phyloP scores from a whole-genome alignment of 352 stramenopile genomes.

The Phytophthora hibernalis region DNA sequence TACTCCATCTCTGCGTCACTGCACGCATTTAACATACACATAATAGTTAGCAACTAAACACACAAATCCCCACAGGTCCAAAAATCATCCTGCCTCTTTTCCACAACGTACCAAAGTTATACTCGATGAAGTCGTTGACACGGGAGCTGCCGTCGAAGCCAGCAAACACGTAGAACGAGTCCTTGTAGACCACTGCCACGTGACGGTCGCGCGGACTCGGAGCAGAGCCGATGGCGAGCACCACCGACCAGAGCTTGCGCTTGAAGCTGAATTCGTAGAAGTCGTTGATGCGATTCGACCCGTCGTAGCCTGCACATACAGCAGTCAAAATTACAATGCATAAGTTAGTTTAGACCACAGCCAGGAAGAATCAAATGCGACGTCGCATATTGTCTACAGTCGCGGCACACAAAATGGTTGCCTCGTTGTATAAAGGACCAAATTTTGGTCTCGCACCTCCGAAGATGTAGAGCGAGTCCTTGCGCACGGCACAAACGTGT shows the following conservation, averaged over 20 bases:
- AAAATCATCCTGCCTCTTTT: background rate
- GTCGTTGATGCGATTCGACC: constrained; percentile 93
- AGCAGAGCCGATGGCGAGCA: constrained; percentile 66
- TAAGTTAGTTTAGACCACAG: background rate
- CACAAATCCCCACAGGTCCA: background rate
- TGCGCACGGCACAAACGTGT: constrained; percentile 91
- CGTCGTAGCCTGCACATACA: constrained; percentile 85
- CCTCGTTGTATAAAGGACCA: background rate
- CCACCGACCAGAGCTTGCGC: constrained; percentile 77
- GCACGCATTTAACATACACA: background rate
- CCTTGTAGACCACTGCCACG: constrained; percentile 93
- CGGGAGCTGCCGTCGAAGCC: constrained; percentile 94
- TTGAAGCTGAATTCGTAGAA: constrained; percentile 95
- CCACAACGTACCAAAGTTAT: constrained; percentile 90
- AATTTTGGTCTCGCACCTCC: constrained; percentile 55
- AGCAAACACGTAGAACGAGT: constrained; percentile 95
- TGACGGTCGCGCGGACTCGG: constrained; percentile 95
- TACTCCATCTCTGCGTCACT: constrained; percentile 87
- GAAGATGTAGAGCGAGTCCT: constrained; percentile 95
- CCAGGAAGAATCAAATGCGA: background rate
- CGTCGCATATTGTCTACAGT: background rate
- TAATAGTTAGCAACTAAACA: constrained; percentile 11
- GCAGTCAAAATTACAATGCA: background rate
- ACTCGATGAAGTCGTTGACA: constrained; percentile 96
- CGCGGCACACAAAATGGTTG: background rate